A percentile compares a stretch with the other conserved stretches of the same genome.
phyloP scores from a whole-genome alignment of 345 rosid genomes.

The Ceriops zippeliana region DNA sequence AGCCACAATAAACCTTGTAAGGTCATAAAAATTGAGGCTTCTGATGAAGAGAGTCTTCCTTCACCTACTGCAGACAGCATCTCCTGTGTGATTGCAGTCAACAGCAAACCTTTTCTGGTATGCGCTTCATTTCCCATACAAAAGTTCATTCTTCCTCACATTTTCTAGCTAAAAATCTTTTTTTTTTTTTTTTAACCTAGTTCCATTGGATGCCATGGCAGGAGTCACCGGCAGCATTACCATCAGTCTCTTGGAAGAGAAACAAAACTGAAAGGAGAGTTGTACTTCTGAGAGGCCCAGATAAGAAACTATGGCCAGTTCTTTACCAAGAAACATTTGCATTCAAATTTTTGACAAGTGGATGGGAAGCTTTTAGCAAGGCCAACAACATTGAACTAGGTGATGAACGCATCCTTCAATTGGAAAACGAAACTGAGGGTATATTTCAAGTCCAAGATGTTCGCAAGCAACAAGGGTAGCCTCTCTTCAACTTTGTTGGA shows the following conservation, averaged over 20 bases:
- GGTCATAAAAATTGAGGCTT: not conserved
- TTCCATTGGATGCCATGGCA: not conserved
- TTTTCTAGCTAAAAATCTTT: not conserved
- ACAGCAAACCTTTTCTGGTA: conserved; percentile 22
- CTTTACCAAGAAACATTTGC: conserved; percentile 21
- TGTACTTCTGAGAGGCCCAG: conserved; percentile 33
- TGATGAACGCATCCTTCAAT: conserved; percentile 31
- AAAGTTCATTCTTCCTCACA: not conserved
- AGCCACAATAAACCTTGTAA: not conserved
- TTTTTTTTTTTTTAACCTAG: conserved; percentile 1
- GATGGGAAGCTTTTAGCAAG: conserved; percentile 36
- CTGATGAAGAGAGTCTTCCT: not conserved
- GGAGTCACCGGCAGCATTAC: conserved; percentile 31
- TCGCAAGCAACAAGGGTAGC: no score
- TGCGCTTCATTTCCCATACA: not conserved
- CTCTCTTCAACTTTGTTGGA: no score
- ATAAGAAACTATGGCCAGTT: conserved; percentile 33
- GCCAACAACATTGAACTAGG: conserved; percentile 30
- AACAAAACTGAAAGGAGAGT: conserved; percentile 9
- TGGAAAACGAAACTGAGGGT: conserved; percentile 5
- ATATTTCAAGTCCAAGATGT: not conserved
- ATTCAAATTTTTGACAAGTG: conserved; percentile 17
- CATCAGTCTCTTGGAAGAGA: conserved; percentile 7
- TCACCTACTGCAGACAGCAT: conserved; percentile 1
- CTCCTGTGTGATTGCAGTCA: conserved; percentile 13